Conservation (phyloP, 805 yeast genomes). For the Teunomyces gatunensis region DNA sequence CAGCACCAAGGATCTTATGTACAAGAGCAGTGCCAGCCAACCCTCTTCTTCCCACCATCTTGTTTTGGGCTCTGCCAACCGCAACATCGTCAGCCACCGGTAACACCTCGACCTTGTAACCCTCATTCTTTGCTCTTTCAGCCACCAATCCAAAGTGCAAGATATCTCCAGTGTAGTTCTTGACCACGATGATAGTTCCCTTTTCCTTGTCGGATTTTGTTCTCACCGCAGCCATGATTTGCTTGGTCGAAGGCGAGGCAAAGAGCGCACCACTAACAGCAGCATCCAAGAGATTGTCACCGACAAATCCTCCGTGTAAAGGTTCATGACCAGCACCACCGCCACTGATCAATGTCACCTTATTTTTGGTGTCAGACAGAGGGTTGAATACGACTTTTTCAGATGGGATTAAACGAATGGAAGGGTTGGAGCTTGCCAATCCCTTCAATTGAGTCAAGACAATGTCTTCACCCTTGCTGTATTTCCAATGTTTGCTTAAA, state of each 20-base stretch:
- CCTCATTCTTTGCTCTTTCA: conserved; percentile 80
- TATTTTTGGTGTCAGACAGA: conserved; percentile 36
- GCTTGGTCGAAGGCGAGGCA: conserved; percentile 94
- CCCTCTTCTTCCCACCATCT: conserved; percentile 92
- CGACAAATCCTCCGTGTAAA: conserved; percentile 87
- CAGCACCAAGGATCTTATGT: conserved; percentile 84
- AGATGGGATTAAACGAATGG: conserved; percentile 48
- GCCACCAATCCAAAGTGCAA: conserved; percentile 90
- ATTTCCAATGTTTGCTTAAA: conserved; percentile 50
- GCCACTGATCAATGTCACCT: conserved; percentile 77
- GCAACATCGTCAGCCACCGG: conserved; percentile 92
- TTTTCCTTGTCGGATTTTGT: conserved; percentile 48
- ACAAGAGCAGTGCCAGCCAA: conserved; percentile 87
- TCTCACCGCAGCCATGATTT: conserved; percentile 68
- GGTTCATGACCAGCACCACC: conserved; percentile 99
- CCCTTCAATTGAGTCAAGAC: conserved; percentile 52
- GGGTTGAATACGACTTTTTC: conserved; percentile 56
- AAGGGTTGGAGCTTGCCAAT: conserved; percentile 53
- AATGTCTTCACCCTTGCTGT: conserved; percentile 41
- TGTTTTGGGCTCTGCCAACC: conserved; percentile 86
- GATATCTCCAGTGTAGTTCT: conserved; percentile 94
- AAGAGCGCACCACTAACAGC: conserved; percentile 92
- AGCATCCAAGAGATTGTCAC: conserved; percentile 75
- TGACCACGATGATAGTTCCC: conserved; percentile 78
- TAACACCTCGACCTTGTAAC: conserved; percentile 67